A percentile compares a stretch with the other conserved stretches of the same genome.
These are phyloP conservation scores for Cyberlindnera xishuangbannaensis DNA, from an alignment of 805 yeast species.

Conservation along the genomic window DNA sequence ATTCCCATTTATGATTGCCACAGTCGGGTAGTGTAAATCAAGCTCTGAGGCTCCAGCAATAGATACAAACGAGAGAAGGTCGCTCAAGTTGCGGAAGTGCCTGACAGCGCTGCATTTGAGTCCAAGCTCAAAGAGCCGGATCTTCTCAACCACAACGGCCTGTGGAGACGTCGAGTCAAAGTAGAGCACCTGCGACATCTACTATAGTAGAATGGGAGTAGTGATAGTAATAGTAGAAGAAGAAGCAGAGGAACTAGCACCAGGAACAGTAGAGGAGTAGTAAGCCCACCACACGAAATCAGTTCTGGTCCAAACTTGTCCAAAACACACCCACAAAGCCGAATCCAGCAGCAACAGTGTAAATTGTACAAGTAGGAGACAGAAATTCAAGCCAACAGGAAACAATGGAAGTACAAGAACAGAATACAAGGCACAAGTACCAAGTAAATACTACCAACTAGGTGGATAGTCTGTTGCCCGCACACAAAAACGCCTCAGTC, in stretches of 20 bases:
- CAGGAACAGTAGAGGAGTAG: neutral
- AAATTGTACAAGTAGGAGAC: too few relatives aligned
- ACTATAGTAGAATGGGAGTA: too few relatives aligned
- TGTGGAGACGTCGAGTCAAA: slow-evolving; percentile 14
- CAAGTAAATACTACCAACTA: too few relatives aligned
- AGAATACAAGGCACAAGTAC: too few relatives aligned
- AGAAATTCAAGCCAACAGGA: too few relatives aligned
- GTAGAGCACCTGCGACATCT: slow-evolving; percentile 21
- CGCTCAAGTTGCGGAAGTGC: slow-evolving; percentile 13
- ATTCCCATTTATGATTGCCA: slow-evolving; percentile 20
- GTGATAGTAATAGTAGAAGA: too few relatives aligned
- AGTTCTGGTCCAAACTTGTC: neutral
- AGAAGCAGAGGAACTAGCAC: too few relatives aligned
- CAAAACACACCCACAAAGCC: neutral
- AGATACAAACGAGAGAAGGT: slow-evolving; percentile 14
- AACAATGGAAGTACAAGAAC: too few relatives aligned
- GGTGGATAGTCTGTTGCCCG: too few relatives aligned
- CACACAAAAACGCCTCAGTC: too few relatives aligned
- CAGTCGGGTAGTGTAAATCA: slow-evolving; percentile 24
- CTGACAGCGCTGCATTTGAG: slow-evolving; percentile 4
- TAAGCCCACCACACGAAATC: neutral
- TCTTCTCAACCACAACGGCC: slow-evolving; percentile 7
- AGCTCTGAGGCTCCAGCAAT: slow-evolving; percentile 23
- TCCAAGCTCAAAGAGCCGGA: slow-evolving; percentile 14
- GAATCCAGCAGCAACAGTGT: too few relatives aligned